A percentile compares a stretch with the other conserved stretches of the same genome.
Conservation (phyloP, 2,329 filamentous ascomycete genomes). For the Rhynchosporium agropyri region DNA sequence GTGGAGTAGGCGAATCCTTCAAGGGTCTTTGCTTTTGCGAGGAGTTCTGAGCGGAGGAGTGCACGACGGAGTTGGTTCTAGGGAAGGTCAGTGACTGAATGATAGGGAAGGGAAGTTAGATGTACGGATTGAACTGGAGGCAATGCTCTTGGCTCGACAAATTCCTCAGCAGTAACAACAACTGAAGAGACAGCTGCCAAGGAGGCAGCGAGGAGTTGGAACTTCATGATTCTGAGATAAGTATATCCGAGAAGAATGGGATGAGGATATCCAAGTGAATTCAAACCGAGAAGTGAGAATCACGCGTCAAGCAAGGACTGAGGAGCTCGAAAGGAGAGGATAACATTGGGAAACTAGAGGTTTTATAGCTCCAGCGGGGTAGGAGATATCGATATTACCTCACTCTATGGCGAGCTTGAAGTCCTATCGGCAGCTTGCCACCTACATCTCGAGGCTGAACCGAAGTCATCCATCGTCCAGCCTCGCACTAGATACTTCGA, state of each 20-base stretch:
- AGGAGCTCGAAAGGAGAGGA: neutral
- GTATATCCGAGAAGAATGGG: neutral
- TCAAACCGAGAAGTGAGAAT: slow-evolving; percentile 6
- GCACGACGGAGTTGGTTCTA: slow-evolving; percentile 29
- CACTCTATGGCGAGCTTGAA: neutral
- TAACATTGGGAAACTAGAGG: neutral
- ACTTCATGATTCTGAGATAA: slow-evolving; percentile 6
- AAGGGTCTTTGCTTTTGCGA: slow-evolving; percentile 26
- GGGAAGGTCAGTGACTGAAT: neutral
- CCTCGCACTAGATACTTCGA: slow-evolving; percentile 8
- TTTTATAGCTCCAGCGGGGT: slow-evolving; percentile 1
- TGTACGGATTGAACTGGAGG: slow-evolving; percentile 31
- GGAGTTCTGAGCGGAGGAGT: slow-evolving; percentile 25
- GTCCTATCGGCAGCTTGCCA: slow-evolving; percentile 1
- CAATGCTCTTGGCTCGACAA: slow-evolving; percentile 17
- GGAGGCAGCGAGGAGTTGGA: slow-evolving; percentile 11
- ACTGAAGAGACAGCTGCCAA: slow-evolving; percentile 4
- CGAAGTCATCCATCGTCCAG: slow-evolving; percentile 1
- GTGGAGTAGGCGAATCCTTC: slow-evolving; percentile 29
- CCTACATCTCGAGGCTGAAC: slow-evolving; percentile 9
- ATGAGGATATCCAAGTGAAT: neutral
- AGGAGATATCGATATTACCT: neutral
- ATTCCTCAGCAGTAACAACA: slow-evolving; percentile 6
- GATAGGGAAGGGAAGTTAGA: neutral
- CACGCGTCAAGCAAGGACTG: slow-evolving; percentile 10